Evolutionary conservation across 2,329 filamentous ascomycete species (phyloP).

Genomic region (Pyricularia grisea): DNA sequence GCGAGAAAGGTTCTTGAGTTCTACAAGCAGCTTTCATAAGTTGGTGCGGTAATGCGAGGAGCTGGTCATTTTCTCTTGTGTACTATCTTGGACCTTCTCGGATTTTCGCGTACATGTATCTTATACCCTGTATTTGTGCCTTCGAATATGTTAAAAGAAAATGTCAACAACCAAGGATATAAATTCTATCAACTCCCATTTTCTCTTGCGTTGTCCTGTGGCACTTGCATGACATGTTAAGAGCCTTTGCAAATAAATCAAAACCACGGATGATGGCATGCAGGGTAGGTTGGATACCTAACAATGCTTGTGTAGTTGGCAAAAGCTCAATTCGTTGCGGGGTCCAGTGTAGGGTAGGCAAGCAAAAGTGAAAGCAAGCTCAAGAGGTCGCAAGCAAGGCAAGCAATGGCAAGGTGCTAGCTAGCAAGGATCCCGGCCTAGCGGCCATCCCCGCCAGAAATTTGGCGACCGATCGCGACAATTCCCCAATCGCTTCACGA

Average conservation of each 20-base stretch:
- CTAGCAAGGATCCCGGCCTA: too few relatives aligned
- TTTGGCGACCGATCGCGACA: neutral
- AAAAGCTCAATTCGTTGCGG: neutral
- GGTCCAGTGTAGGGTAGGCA: neutral
- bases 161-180: neutral
- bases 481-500: neutral
- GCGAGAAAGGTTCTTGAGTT: conserved; percentile 34
- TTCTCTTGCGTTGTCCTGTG: too few relatives aligned
- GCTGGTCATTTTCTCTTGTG: neutral
- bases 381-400: too few relatives aligned
- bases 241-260: too few relatives aligned
- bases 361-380: neutral
- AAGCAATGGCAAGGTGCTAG: too few relatives aligned
- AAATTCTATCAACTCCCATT: too few relatives aligned
- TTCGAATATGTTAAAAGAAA: neutral
- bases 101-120: neutral
- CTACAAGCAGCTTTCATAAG: conserved; percentile 19
- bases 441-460: neutral
- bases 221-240: too few relatives aligned
- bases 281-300: neutral
- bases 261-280: neutral
- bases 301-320: neutral
- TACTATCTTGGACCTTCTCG: neutral
- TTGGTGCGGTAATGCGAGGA: neutral
- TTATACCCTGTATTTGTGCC: neutral